Conservation (phyloP, 78 protist species). For the Chrysochromulina tobinii region DNA sequence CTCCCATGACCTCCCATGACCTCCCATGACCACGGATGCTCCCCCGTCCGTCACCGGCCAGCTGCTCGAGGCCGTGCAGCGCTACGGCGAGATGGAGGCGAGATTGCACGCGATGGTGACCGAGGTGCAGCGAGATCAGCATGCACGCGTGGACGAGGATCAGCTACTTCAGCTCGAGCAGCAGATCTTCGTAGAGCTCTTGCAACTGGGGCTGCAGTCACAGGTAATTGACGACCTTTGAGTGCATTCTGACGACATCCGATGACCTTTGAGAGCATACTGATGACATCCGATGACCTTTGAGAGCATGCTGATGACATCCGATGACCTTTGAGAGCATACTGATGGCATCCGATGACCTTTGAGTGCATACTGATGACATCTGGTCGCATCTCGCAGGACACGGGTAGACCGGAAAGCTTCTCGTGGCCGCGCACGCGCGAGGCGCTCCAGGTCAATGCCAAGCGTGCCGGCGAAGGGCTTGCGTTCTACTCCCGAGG, state of each 20-base stretch:
- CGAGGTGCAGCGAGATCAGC: neutral
- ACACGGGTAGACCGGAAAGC: too few species aligned
- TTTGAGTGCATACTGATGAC: too few species aligned
- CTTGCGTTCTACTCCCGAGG: neutral
- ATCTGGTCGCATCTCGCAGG: too few species aligned
- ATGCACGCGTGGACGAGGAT: neutral
- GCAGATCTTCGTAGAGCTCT: neutral
- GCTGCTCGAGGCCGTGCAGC: too few species aligned
- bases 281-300: neutral
- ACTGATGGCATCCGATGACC: too few species aligned
- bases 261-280: neutral
- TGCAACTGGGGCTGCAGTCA: neutral
- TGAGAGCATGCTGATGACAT: neutral
- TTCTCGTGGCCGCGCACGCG: neutral
- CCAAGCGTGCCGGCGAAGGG: neutral
- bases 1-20: too few species aligned
- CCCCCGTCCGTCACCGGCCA: too few species aligned
- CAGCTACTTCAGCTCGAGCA: neutral
- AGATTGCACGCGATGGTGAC: too few species aligned
- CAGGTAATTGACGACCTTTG: neutral
- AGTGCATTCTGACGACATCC: too few species aligned
- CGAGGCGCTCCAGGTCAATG: neutral
- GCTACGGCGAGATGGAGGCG: too few species aligned
- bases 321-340: too few species aligned
- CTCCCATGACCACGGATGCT: too few species aligned